Conservation (phyloP, 1,139 yeast species). For the Yamadazyma epiphylla region DNA sequence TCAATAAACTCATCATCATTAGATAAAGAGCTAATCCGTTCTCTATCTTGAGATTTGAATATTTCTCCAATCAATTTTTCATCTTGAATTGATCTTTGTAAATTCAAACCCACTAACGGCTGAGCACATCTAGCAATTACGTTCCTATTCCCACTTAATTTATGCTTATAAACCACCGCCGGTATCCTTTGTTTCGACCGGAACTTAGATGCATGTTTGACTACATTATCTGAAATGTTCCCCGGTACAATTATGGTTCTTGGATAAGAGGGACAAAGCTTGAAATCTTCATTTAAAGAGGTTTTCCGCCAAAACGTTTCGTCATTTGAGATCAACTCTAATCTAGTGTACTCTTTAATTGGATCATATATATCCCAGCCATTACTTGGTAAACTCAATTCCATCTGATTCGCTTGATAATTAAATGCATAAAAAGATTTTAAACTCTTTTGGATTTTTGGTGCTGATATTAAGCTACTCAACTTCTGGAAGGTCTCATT, state of each 20-base stretch:
- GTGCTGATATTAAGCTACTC: slow-evolving; percentile 52
- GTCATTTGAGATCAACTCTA: slow-evolving; percentile 35
- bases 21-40: slow-evolving; percentile 17
- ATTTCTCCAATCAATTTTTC: slow-evolving; percentile 76
- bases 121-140: slow-evolving; percentile 88
- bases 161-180: slow-evolving; percentile 71
- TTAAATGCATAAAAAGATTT: slow-evolving; percentile 48
- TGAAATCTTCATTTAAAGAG: slow-evolving; percentile 58
- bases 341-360: slow-evolving; percentile 61
- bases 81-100: slow-evolving; percentile 86
- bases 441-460: slow-evolving; percentile 27
- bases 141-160: slow-evolving; percentile 56
- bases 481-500: slow-evolving; percentile 71
- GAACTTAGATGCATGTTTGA: slow-evolving; percentile 79
- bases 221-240: slow-evolving; percentile 72
- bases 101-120: slow-evolving; percentile 84
- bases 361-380: slow-evolving; percentile 78
- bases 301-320: slow-evolving; percentile 65
- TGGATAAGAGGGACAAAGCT: slow-evolving; percentile 78
- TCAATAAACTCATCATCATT: slow-evolving; percentile 15
- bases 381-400: slow-evolving; percentile 51
- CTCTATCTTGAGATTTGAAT: slow-evolving; percentile 47
- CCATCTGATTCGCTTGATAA: slow-evolving; percentile 54
- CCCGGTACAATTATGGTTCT: slow-evolving; percentile 62
- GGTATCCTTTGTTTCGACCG: slow-evolving; percentile 87